Evolutionary conservation across 495 filamentous ascomycete genomes (phyloP).

Genomic region (Hypoxylon fuscum): DNA sequence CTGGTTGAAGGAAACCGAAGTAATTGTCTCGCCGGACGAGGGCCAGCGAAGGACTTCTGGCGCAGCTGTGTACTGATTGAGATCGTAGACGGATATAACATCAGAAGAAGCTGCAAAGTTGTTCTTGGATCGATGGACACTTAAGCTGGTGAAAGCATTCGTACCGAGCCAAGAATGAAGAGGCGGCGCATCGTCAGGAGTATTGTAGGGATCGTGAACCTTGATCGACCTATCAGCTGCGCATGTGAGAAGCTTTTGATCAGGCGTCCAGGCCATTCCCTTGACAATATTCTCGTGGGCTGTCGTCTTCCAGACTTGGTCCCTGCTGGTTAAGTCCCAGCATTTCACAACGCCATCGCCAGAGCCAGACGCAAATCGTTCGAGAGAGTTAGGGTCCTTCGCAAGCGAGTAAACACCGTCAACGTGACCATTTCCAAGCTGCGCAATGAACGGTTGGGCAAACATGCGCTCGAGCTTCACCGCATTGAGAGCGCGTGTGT

Average conservation of each 20-base stretch:
- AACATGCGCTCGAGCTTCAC: slow-evolving; percentile 97
- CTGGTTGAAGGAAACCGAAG: slow-evolving; percentile 88
- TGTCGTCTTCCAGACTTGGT: slow-evolving; percentile 81
- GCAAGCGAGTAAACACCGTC: slow-evolving; percentile 86
- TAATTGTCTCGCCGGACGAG: slow-evolving; percentile 90
- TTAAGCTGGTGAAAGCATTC: slow-evolving; percentile 82
- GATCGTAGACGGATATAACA: slow-evolving; percentile 86
- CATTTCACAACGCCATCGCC: slow-evolving; percentile 93
- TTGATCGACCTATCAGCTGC: slow-evolving; percentile 88
- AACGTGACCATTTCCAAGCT: slow-evolving; percentile 90
- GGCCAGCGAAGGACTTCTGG: slow-evolving; percentile 88
- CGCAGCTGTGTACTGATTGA: slow-evolving; percentile 76
- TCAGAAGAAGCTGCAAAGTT: slow-evolving; percentile 83
- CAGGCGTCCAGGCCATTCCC: slow-evolving; percentile 85
- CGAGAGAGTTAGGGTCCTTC: slow-evolving; percentile 74
- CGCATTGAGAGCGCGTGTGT: slow-evolving; percentile 78
- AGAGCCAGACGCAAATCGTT: slow-evolving; percentile 78
- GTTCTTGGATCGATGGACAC: slow-evolving; percentile 77
- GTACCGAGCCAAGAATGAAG: slow-evolving; percentile 83
- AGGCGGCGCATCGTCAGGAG: slow-evolving; percentile 67
- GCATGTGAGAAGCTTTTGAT: slow-evolving; percentile 88
- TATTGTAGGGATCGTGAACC: slow-evolving; percentile 88
- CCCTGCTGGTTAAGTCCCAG: slow-evolving; percentile 83
- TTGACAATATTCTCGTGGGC: slow-evolving; percentile 84
- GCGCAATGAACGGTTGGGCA: slow-evolving; percentile 87